Base-by-base conservation (phyloP, 345 rosid genomes). In the Hibiscus syriacus region DNA sequence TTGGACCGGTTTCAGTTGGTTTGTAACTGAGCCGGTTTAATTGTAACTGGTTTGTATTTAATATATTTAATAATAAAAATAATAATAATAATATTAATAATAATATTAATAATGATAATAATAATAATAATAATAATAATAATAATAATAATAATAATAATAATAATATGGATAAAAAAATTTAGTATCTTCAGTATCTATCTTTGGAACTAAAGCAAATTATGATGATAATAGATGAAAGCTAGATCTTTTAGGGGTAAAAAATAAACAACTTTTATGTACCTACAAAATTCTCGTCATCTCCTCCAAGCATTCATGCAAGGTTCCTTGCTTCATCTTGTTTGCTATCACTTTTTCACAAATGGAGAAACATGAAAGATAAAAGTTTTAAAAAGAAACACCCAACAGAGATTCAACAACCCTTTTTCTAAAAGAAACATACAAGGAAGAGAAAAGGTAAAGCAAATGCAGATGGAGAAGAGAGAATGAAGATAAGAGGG, bases 241-340 rank as follows among this genome's bases (percentile, higher is more conserved):
- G 48, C 29, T 22, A 3, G 12, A 59, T 17, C 16, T 19, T 59
- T 64, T 29, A 36, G 9, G 13, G 2, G 39, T 17, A 67, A 54
- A 54, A 34, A 59, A n/a, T n/a, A 22, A 59, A 57, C 14, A 30
- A 48, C 9, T 19, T 5, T 48, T 52, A 48, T 41, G 48, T 49
- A 76, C 77, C 78, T 66, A 30, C 26, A 46, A 43, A 27, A 36
- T 12, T 68, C 34, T 13, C 72, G 38, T 34, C 49, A 17, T 32
- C 41, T 63, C 25, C 43, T 25, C 57, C 57, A 30, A 69, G 56
- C n/a, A 48, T 29, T 54, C 62, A 32, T 56, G 60, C 72, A 61
- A 72, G n/a, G 34, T 58, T 48, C 22, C 55, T 41, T 19, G 30
- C 65, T 64, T 38, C 70, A 59, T 55, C 45, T 64, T 36, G 66